Percentiles rank a stretch among this genome's conserved stretches.
These are phyloP conservation scores for Pleurotus cornucopiae DNA, from an alignment of 768 basidiomycete genomes.

Conservation along the genomic window DNA sequence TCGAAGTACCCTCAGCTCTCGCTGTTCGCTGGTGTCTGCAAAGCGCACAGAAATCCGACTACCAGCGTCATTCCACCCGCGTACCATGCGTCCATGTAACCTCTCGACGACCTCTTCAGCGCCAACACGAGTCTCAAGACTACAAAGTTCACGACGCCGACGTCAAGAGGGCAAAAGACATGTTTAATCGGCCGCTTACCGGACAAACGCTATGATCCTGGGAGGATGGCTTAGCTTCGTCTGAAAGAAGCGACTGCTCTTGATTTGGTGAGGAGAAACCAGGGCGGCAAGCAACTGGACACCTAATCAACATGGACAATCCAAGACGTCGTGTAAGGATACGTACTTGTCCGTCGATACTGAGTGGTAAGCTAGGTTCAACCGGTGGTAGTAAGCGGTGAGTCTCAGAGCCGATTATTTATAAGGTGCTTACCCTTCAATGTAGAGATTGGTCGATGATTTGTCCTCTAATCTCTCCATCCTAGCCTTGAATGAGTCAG, in stretches of 20 bases:
- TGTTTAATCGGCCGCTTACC: slow-evolving; percentile 36
- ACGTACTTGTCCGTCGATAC: slow-evolving; percentile 61
- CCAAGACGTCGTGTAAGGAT: not conserved
- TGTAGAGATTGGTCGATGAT: slow-evolving; percentile 72
- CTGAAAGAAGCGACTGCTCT: slow-evolving; percentile 76
- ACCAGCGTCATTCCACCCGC: slow-evolving; percentile 74
- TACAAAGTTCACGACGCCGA: slow-evolving; percentile 20
- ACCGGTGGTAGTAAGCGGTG: no score
- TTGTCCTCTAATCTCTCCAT: slow-evolving; percentile 73
- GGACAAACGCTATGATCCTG: slow-evolving; percentile 77
- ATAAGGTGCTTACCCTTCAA: slow-evolving; percentile 54
- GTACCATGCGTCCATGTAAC: slow-evolving; percentile 75
- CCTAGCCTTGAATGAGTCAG: slow-evolving; percentile 63
- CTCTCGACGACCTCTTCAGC: slow-evolving; percentile 78
- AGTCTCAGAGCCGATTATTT: not conserved
- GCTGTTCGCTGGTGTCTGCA: slow-evolving; percentile 73
- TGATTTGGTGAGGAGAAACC: slow-evolving; percentile 67
- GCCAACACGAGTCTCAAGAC: slow-evolving; percentile 65
- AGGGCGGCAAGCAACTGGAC: slow-evolving; percentile 57
- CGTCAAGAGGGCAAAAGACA: slow-evolving; percentile 2
- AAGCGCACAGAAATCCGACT: slow-evolving; percentile 78
- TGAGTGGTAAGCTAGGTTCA: slow-evolving; percentile 53
- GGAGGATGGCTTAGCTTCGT: slow-evolving; percentile 74
- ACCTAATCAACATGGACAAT: slow-evolving; percentile 3
- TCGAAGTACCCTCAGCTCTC: slow-evolving; percentile 66